These are phyloP conservation scores for Trifolium subterraneum DNA, from an alignment of 306 rosid species.

Conservation along the genomic window DNA sequence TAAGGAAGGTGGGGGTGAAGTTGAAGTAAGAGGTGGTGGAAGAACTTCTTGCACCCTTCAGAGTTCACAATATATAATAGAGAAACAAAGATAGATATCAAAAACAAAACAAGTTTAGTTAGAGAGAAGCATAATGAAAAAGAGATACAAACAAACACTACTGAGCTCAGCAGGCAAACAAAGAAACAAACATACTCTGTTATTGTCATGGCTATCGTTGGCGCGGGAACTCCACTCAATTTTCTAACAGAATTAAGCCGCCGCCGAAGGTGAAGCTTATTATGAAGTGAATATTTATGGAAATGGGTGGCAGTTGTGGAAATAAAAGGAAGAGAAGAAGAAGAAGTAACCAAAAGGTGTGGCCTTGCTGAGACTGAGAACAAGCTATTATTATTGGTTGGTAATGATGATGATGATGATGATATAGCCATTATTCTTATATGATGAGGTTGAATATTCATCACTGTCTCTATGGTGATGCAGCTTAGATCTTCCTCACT, in stretches of 20 bases:
- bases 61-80: neutral
- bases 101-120: neutral
- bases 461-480: too few relatives aligned
- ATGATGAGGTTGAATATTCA: neutral
- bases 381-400: neutral
- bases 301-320: constrained; percentile 10
- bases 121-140: neutral
- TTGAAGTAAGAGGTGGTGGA: constrained; percentile 67
- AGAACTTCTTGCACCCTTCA: constrained; percentile 56
- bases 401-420: neutral
- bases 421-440: constrained; percentile 3
- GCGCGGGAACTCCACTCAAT: neutral
- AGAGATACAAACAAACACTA: neutral
- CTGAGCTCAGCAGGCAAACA: constrained; percentile 2
- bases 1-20: constrained; percentile 76
- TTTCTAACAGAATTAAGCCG: constrained; percentile 13
- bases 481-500: too few relatives aligned
- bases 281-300: neutral
- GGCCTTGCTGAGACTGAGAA: constrained; percentile 25
- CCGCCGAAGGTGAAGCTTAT: constrained; percentile 33
- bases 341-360: constrained; percentile 9
- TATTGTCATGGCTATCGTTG: constrained; percentile 47
- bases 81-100: neutral
- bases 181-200: neutral
- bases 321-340: constrained; percentile 19